A percentile compares a stretch with the other conserved stretches of the same genome.
These are phyloP conservation scores for Eucalyptus microcorys DNA, from an alignment of 345 rosid species.

Conservation along the genomic window DNA sequence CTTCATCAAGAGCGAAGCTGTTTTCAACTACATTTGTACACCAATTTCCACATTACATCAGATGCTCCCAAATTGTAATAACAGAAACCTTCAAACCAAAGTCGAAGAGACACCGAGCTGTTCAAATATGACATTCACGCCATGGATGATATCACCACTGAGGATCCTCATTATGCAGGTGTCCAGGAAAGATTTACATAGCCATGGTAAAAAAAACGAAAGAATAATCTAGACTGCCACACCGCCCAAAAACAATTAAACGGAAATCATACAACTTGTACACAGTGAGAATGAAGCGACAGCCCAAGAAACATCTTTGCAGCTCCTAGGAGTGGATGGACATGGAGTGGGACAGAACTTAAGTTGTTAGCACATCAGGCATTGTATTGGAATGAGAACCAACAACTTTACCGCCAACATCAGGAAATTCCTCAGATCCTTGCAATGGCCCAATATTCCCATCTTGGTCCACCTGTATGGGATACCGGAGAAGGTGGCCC, in stretches of 20 bases:
- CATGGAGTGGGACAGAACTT: background rate
- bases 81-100: background rate
- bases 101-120: background rate
- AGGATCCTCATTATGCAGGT: background rate
- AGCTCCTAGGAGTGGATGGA: background rate
- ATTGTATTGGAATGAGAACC: slow-evolving; percentile 45
- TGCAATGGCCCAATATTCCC: slow-evolving; percentile 56
- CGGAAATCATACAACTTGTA: background rate
- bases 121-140: background rate
- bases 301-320: background rate
- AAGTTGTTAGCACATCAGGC: slow-evolving; percentile 75
- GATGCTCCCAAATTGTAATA: background rate
- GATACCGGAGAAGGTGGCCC: slow-evolving; percentile 92
- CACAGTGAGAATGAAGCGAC: background rate
- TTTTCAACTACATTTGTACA: background rate
- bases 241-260: background rate
- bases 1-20: background rate
- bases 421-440: slow-evolving; percentile 66
- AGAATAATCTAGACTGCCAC: background rate
- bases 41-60: background rate
- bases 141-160: background rate
- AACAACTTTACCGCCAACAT: slow-evolving; percentile 75
- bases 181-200: background rate
- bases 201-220: background rate
- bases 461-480: slow-evolving; percentile 40